Conservation (phyloP, 2,329 filamentous ascomycete species). For the Emericellopsis cladophorae region DNA sequence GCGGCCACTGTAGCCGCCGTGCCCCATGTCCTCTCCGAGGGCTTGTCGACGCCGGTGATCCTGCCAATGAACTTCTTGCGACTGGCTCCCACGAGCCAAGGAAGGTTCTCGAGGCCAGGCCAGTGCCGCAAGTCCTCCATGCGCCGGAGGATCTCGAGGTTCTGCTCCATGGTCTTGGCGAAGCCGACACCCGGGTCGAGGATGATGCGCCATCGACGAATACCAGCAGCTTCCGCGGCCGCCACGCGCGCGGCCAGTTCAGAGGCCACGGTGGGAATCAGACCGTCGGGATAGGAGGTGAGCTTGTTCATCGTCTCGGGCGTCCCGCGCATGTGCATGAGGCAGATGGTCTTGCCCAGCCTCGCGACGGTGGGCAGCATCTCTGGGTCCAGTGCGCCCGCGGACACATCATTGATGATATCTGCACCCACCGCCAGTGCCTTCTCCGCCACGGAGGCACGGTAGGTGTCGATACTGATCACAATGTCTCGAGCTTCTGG, state of each 20-base stretch:
- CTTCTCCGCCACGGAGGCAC: conserved; percentile 65
- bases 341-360: conserved; percentile 63
- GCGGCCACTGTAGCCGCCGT: conserved; percentile 82
- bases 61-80: conserved; percentile 81
- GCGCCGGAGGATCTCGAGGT: conserved; percentile 63
- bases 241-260: conserved; percentile 61
- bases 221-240: conserved; percentile 66
- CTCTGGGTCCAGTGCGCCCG: conserved; percentile 60
- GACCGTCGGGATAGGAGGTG: conserved; percentile 54
- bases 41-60: conserved; percentile 62
- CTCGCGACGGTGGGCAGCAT: conserved; percentile 76
- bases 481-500: conserved; percentile 50
- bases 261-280: conserved; percentile 49
- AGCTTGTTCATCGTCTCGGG: conserved; percentile 68
- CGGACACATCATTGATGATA: conserved; percentile 91
- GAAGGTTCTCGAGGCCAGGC: conserved; percentile 55
- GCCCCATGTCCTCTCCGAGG: conserved; percentile 64
- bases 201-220: conserved; percentile 87
- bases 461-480: conserved; percentile 89
- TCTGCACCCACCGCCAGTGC: conserved; percentile 72
- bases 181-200: conserved; percentile 92
- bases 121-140: conserved; percentile 51
- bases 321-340: conserved; percentile 92
- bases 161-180: conserved; percentile 72
- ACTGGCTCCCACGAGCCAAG: conserved; percentile 83